Evolutionary conservation across 169 alveolate genomes (phyloP).

Genomic region (Plasmodium cynomolgi): DNA sequence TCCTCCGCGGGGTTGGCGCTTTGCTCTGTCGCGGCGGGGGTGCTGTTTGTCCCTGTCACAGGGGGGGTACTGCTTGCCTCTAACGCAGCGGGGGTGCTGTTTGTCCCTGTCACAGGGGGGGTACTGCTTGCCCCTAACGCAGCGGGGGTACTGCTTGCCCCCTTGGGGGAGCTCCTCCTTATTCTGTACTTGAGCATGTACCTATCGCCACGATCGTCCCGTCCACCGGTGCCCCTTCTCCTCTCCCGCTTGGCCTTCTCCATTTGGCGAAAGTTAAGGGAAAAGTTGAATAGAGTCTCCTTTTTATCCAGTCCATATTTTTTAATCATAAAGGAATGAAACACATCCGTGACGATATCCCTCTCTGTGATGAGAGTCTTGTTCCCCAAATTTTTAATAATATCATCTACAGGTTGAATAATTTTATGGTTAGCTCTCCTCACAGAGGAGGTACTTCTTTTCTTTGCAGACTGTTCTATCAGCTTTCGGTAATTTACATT

Average conservation of each 20-base stretch:
- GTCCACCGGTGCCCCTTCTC: neutral
- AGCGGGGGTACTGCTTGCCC: too few relatives aligned
- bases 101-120: too few relatives aligned
- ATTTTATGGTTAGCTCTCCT: conserved; percentile 26
- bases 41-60: too few relatives aligned
- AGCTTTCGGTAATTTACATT: conserved; percentile 36
- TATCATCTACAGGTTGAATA: conserved; percentile 22
- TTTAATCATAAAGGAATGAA: conserved; percentile 52
- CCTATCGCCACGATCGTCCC: neutral
- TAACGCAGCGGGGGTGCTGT: too few relatives aligned
- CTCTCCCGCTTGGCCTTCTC: conserved; percentile 10
- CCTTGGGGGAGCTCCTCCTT: too few relatives aligned
- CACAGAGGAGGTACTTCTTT: neutral
- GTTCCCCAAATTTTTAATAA: conserved; percentile 22
- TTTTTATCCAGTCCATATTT: conserved; percentile 29
- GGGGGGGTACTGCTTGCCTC: too few relatives aligned
- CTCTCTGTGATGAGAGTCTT: conserved; percentile 64
- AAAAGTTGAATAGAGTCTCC: conserved; percentile 62
- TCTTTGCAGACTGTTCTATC: conserved; percentile 40
- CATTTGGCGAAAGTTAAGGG: conserved; percentile 38
- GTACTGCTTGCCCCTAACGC: too few relatives aligned
- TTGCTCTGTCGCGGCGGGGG: neutral
- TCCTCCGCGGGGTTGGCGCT: neutral
- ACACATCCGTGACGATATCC: conserved; percentile 53
- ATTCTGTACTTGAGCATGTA: conserved; percentile 53